Base-by-base conservation (phyloP, 2,329 filamentous ascomycete genomes). In the Xylariales sp. region DNA sequence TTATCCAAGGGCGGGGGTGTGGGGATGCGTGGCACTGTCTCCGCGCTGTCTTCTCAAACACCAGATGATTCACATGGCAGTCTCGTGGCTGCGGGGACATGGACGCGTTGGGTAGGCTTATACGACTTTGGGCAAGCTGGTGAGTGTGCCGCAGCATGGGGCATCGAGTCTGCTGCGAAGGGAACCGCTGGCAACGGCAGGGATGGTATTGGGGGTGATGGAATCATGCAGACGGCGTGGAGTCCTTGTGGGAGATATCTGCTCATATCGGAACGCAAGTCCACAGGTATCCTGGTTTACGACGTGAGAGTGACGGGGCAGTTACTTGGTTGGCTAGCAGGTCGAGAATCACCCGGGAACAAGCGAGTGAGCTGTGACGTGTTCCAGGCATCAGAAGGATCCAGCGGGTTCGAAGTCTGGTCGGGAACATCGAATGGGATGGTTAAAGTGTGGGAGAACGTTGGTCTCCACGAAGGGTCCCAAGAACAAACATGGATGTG, bases 201-300 rank as follows among this genome's bases (percentile, higher is more conserved):
- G 5, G 47, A 47, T 19, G 60, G 56, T 13, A 64, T 80, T 44
- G 70, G 71, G 10, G 81, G 85, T 21, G 71, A 76, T 43, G 85
- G 83, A 38, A 77, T 83, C 16, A 61, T 70, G 11, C 78, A 83
- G 57, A 69, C 72, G 1, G 47, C 67, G 5, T 83, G 80, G 80
- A 82, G 77, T 44, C 70, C 72, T 0, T 83, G 78, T 45, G 80
- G 78, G 6, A 65, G 76, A 27, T 83, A 83, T 51, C 62, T 83
- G 15, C 59, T 78, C n/a, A 62, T 83, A 32, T 77, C 75, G 47
- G 80, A 83, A 61, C 69, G 80, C 5, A 69, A 70, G 46, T 68
- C 76, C 1, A 55, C 51, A 5, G 74, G 76, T 3, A 51, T 82
- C 25, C 59, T 82, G 18, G 70, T 83, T 4, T 83, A 82, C 56